Evolutionary conservation across 345 rosid genomes (phyloP), one percentile per base, ranked within the genome.

Genomic region (Pistacia integerrima): DNA sequence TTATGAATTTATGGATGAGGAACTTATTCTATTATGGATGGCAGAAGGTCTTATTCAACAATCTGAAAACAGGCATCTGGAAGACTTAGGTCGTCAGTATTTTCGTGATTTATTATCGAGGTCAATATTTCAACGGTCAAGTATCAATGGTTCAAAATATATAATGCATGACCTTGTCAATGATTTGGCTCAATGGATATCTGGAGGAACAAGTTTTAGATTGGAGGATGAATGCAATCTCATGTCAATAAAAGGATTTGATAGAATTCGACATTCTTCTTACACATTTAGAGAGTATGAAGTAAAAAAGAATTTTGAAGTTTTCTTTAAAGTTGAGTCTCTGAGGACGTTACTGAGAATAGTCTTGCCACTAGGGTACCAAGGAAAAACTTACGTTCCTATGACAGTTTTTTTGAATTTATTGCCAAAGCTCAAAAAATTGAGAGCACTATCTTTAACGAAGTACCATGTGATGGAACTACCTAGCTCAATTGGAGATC

Each of bases 71-170:
- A 8, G 6, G 6, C 44, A 41, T 4, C 6, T 41, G 44, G 44
- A 41, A 41, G 44, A 41, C 6, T 41, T 41, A 8, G 44, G 44
- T 8, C 6, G 46, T 28, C 0, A 33, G 12, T 75, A 35, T 72
- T 66, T 78, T 8, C 6, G 13, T 4, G 30, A 61, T 28, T 17
- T 77, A 12, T 1, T 38, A 1, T 35, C 28, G 38, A 69, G 77
- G 25, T 82, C 79, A 4, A 60, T 82, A 8, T 70, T 82, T 14
- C 64, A 65, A 49, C 61, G 30, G 3, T 16, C 30, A 30, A n/a
- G 44, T 41, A 5, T 0, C 6, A 4, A 25, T 8, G n/a, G 11
- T 64, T 1, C 4, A 17, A 36, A 18, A 10, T 17, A 36, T 4
- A 33, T 16, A 44, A n/a, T 66, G 69, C 69, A 25, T 16, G 16